Conservation (phyloP, 78 protist species). For the Pelomyxa schiedti region DNA sequence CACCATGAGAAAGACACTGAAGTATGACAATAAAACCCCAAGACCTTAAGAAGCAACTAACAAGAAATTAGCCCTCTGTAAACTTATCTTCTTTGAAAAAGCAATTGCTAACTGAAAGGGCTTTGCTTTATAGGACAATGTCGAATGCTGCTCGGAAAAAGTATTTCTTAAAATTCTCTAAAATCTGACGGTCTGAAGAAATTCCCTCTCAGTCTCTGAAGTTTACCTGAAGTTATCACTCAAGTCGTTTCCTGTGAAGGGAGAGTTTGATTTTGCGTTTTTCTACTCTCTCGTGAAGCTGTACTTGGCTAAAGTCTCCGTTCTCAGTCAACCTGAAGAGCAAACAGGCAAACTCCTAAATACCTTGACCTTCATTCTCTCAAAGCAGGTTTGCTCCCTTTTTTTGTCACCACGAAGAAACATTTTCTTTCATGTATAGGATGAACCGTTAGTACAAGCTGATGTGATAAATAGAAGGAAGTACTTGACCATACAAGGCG, state of each 20-base stretch:
- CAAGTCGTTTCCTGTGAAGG: constrained; percentile 36
- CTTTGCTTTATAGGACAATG: constrained; percentile 39
- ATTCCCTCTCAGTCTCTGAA: constrained; percentile 38
- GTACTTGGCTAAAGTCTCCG: constrained; percentile 34
- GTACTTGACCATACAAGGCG: constrained; percentile 32
- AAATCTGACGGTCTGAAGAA: background rate
- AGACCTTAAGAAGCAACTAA: too few relatives aligned
- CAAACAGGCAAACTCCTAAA: constrained; percentile 37
- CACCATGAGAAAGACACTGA: too few relatives aligned
- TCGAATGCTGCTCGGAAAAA: constrained; percentile 43
- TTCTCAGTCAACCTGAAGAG: constrained; percentile 8
- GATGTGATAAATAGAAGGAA: constrained; percentile 4
- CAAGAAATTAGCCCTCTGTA: too few relatives aligned
- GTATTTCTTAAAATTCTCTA: background rate
- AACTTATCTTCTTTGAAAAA: too few relatives aligned
- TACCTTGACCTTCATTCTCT: constrained; percentile 32
- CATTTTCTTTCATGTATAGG: too few relatives aligned
- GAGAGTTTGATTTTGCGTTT: constrained; percentile 37
- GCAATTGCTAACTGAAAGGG: constrained; percentile 24
- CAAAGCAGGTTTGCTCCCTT: constrained; percentile 24
- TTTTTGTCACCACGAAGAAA: too few relatives aligned
- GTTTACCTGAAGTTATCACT: constrained; percentile 35
- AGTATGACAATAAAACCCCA: too few relatives aligned
- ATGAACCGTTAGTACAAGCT: too few relatives aligned
- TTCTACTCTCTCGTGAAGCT: constrained; percentile 41